These are phyloP conservation scores for Trichoderma sp. DNA, from an alignment of 2,329 filamentous ascomycete species.

Conservation along the genomic window DNA sequence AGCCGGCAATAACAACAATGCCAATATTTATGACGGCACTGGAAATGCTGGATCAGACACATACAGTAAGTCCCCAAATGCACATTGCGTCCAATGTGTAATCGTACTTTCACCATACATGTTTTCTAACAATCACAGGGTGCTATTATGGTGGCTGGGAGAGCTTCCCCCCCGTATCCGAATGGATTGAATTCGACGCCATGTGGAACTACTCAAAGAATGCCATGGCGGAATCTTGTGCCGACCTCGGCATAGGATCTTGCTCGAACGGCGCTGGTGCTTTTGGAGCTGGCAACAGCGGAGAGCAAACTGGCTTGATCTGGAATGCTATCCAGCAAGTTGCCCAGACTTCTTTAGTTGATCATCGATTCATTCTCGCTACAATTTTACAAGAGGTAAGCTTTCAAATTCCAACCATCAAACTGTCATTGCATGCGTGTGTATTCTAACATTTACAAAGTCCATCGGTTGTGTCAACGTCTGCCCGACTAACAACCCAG, in stretches of 20 bases:
- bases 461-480: slow-evolving; percentile 44
- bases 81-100: background rate
- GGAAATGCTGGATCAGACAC: slow-evolving; percentile 1
- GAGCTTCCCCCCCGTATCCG: background rate
- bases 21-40: background rate
- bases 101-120: background rate
- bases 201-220: slow-evolving; percentile 13
- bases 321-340: slow-evolving; percentile 13
- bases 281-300: background rate
- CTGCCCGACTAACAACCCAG: slow-evolving; percentile 37
- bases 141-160: slow-evolving; percentile 6
- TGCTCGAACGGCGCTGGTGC: background rate
- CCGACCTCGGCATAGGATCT: slow-evolving; percentile 3
- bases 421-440: background rate
- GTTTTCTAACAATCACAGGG: background rate
- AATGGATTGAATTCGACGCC: slow-evolving; percentile 8
- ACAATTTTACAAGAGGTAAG: slow-evolving; percentile 8
- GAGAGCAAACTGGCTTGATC: background rate
- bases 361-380: slow-evolving; percentile 9
- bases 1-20: slow-evolving; percentile 10
- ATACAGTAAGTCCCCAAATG: background rate
- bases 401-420: background rate
- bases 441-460: slow-evolving; percentile 26
- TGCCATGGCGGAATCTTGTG: slow-evolving; percentile 1
- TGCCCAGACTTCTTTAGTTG: slow-evolving; percentile 2